Conservation (phyloP, 2,329 filamentous ascomycete genomes). For the Bipolaris zeicola region DNA sequence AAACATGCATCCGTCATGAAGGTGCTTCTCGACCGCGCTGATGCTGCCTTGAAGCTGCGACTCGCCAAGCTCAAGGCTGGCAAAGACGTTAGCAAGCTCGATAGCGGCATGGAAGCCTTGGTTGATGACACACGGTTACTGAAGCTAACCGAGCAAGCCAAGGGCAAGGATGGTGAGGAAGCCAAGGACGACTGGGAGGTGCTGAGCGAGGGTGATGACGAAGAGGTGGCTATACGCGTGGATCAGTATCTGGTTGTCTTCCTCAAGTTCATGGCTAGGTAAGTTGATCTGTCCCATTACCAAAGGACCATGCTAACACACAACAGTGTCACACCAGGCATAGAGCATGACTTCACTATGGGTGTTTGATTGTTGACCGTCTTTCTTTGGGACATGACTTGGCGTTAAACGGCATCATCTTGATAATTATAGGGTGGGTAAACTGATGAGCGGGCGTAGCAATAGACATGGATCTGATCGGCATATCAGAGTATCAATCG, state of each 20-base stretch:
- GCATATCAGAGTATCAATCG: constrained; percentile 3
- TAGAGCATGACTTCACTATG: constrained; percentile 98
- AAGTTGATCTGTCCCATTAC: constrained; percentile 5
- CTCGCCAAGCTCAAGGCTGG: constrained; percentile 76
- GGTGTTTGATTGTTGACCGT: constrained; percentile 65
- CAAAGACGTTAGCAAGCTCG: constrained; percentile 59
- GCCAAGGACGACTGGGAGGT: constrained; percentile 66
- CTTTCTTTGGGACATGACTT: constrained; percentile 1
- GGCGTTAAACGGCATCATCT: constrained; percentile 10
- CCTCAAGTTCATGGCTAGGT: constrained; percentile 71
- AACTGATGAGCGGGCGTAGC: constrained; percentile 7
- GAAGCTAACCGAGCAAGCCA: constrained; percentile 59
- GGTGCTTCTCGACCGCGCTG: constrained; percentile 90
- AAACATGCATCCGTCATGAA: constrained; percentile 99
- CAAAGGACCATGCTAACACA: constrained; percentile 63
- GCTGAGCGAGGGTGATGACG: constrained; percentile 63
- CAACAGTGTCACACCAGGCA: constrained; percentile 87
- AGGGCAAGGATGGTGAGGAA: constrained; percentile 50
- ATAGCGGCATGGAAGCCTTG: constrained; percentile 78
- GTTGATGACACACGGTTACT: constrained; percentile 76
- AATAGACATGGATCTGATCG: neutral
- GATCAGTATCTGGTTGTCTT: constrained; percentile 89
- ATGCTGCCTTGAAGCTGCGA: constrained; percentile 87
- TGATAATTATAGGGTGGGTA: constrained; percentile 5
- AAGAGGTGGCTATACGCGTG: constrained; percentile 82